phyloP scores from a whole-genome alignment of 148 eudicot genomes.

The Hydrangea macrophylla region DNA sequence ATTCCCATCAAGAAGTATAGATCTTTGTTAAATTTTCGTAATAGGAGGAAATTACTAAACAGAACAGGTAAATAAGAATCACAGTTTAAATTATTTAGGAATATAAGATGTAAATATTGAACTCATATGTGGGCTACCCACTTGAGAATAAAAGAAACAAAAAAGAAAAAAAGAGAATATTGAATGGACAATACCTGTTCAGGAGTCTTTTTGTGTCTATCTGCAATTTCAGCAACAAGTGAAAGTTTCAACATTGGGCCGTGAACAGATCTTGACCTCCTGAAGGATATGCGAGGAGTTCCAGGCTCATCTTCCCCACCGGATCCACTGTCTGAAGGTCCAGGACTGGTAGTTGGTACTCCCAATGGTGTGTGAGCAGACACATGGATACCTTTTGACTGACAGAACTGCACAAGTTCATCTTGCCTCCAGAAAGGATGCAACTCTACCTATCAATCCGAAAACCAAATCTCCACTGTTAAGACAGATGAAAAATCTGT shows the following conservation, averaged over 20 bases:
- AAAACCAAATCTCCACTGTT: neutral
- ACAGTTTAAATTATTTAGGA: neutral
- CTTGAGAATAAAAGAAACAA: neutral
- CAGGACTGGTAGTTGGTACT: slow-evolving; percentile 22
- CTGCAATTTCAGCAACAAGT: slow-evolving; percentile 31
- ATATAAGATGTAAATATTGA: neutral
- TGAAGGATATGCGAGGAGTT: slow-evolving; percentile 31
- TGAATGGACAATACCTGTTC: slow-evolving; percentile 28
- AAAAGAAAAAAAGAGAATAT: neutral
- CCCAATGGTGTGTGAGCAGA: slow-evolving; percentile 38
- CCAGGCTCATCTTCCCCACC: slow-evolving; percentile 36
- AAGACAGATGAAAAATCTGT: neutral
- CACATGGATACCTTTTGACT: slow-evolving; percentile 32
- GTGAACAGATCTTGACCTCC: slow-evolving; percentile 36
- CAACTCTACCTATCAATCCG: slow-evolving; percentile 24
- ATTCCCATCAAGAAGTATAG: too few relatives aligned
- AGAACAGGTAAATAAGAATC: neutral
- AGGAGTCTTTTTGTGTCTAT: slow-evolving; percentile 29
- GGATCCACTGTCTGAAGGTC: slow-evolving; percentile 22
- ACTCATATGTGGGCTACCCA: neutral
- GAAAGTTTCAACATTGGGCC: slow-evolving; percentile 36
- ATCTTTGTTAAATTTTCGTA: too few relatives aligned
- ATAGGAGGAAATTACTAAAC: neutral
- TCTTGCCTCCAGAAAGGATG: slow-evolving; percentile 40
- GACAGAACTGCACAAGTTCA: slow-evolving; percentile 32